Percentiles rank a stretch among this genome's conserved stretches.
phyloP scores from a whole-genome alignment of 805 yeast species.

The Candida ficus region DNA sequence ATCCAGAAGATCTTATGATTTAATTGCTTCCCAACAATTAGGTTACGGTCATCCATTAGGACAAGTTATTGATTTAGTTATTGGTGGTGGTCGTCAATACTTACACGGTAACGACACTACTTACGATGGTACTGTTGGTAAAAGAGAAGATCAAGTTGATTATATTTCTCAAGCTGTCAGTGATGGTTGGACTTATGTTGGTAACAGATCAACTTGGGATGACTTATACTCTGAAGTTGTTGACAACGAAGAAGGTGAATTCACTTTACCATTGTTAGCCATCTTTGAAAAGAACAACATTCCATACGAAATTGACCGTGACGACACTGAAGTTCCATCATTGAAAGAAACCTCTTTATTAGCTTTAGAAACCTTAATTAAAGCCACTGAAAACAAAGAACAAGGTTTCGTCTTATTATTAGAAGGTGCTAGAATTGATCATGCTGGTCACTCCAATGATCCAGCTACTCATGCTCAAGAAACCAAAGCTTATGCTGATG shows the following conservation, averaged over 20 bases:
- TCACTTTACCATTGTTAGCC: constrained; percentile 68
- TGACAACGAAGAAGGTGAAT: constrained; percentile 51
- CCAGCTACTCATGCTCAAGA: constrained; percentile 92
- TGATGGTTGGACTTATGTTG: constrained; percentile 64
- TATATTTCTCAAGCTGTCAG: constrained; percentile 56
- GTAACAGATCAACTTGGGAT: constrained; percentile 55
- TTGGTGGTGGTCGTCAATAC: constrained; percentile 90
- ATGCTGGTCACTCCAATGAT: constrained; percentile 89
- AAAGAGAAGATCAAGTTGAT: constrained; percentile 67
- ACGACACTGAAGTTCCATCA: constrained; percentile 57
- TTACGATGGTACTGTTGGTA: constrained; percentile 36
- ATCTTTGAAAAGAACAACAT: constrained; percentile 68
- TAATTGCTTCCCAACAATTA: constrained; percentile 80
- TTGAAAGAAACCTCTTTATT: constrained; percentile 70
- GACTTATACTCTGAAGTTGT: constrained; percentile 31
- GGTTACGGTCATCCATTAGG: constrained; percentile 74
- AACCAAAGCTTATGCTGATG: constrained; percentile 76
- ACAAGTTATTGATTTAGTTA: constrained; percentile 68
- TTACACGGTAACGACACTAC: constrained; percentile 47
- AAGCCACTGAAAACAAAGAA: constrained; percentile 68
- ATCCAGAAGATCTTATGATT: constrained; percentile 66
- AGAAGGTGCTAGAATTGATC: constrained; percentile 92
- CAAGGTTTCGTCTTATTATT: constrained; percentile 79
- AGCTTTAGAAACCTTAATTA: constrained; percentile 63
- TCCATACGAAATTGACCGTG: constrained; percentile 78